Base-by-base conservation (phyloP, 2,329 filamentous ascomycete genomes). In the Claviceps sp. region DNA sequence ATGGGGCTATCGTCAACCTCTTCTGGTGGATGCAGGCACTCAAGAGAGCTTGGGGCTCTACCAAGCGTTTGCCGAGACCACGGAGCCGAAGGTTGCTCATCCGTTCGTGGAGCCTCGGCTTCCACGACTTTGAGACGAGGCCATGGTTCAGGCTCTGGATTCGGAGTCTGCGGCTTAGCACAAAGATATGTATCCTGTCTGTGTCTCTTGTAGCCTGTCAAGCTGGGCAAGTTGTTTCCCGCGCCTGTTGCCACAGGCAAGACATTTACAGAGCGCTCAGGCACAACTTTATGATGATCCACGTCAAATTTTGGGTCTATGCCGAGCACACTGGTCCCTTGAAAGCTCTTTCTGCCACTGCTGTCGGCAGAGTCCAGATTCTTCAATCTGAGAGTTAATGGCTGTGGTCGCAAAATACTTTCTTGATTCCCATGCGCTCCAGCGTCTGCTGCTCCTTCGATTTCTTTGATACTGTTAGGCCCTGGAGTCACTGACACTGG, bases 101-200 rank as follows among this genome's bases (percentile, higher is more conserved):
- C 26, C 4, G n/a, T n/a, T 18, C 24, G 37, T 4, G 36, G 22
- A 36, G 6, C 20, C 22, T 30, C 48, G 30, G 8, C 24, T 36
- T 30, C 48, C 6, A 57, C 54, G 40, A 30, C 54, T 26, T 47
- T 47, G 16, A 58, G 50, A 22, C 22, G 24, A 6, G 55, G 57
- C 57, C 57, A 57, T 11, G 53, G 38, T 14, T 58, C 57, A 16
- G 54, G 45, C 26, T 47, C 30, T n/a, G 34, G 1, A 24, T 47
- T 34, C 5, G 40, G 22, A 16, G 42, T 48, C 16, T 47, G 49
- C 8, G 54, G 14, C 14, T 41, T 48, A 11, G 46, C n/a, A 40
- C 55, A 58, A 18, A 57, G 48, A 9, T 50, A 36, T 22, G 56
- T 57, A 41, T 52, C 50, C 24, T 51, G 51, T 41, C 55, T 54